Conservation (phyloP, 2,329 filamentous ascomycete genomes). For the Hymenoscyphus fructigenus region DNA sequence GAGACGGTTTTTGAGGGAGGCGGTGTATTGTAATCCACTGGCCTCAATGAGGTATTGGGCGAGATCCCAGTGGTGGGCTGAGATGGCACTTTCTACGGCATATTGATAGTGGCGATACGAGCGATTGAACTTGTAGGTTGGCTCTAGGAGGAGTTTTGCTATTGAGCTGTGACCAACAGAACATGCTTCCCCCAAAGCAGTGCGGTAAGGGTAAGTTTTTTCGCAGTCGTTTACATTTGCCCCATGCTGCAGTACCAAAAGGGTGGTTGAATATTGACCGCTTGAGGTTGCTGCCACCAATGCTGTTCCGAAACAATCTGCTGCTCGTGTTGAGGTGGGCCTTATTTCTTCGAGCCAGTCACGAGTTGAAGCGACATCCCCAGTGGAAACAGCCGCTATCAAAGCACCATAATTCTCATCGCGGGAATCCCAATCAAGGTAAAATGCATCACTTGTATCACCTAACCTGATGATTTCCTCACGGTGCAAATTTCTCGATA, state of each 20-base stretch:
- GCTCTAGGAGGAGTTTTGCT: not conserved
- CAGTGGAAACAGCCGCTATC: not conserved
- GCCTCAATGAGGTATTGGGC: not conserved
- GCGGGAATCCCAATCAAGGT: not conserved
- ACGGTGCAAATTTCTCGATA: not conserved
- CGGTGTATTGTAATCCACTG: not conserved
- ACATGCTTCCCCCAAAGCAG: not conserved
- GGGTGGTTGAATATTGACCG: not conserved
- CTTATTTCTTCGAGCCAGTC: not conserved
- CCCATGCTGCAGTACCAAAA: not conserved
- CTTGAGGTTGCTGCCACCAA: not conserved
- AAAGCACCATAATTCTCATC: constrained; percentile 1
- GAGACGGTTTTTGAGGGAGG: not conserved
- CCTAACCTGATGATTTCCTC: not conserved
- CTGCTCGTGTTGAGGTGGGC: not conserved
- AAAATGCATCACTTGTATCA: not conserved
- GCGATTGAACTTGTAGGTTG: not conserved
- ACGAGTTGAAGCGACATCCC: not conserved
- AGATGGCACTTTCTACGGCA: not conserved
- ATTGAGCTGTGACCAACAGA: not conserved
- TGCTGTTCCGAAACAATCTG: not conserved
- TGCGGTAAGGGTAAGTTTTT: not conserved
- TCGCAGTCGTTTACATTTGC: not conserved
- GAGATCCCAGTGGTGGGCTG: constrained; percentile 3
- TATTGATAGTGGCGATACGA: not conserved